Base-by-base conservation (phyloP, 106 monocot species). In the Dioscorea zingiberensis region DNA sequence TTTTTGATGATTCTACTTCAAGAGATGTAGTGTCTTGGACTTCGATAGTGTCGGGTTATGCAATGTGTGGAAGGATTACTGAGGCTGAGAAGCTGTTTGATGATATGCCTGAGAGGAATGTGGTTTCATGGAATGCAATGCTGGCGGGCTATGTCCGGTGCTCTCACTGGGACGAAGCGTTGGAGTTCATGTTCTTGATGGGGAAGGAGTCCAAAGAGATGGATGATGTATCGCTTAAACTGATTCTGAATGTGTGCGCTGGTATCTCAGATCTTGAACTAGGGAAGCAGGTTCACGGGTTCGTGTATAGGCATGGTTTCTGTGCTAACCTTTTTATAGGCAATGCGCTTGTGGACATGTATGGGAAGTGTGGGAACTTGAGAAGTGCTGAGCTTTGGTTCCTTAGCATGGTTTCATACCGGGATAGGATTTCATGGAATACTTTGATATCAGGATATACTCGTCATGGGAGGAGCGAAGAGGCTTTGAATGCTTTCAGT, bases 41-140 rank as follows among this genome's bases (percentile, higher is more conserved):
- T 65, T 80, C 76, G n/a, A 82, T 94, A 48, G 53, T 87, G 7
- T 82, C 81, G 1, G 76, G 75, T 26, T 90, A 87, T 63, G 69
- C 68, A 11, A 5, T 60, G 23, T 75, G 67, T 38, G 90, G 94
- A 13, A 82, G 75, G 68, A 66, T 85, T 18, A 46, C 62, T 55
- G 80, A 79, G 44, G 90, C 94, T 21, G 73, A 72, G 59, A 25
- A 47, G 21, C 57, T 90, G 9, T 94, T 94, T 46, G 56, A 67
- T 24, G 65, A 80, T 25, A 90, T 94, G 90, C 85, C 75, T 4
- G 63, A 75, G 0, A 48, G 71, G 28, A 90, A 82, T 74, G 70
- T 83, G 3, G 78, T 90, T 17, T 85, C 87, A 0, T 90, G 94
- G 90, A 94, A 94, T 73, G 72, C 94, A 13, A 77, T 94, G 79